Conservation (phyloP, 768 basidiomycete species). For the Trametes elegans region DNA sequence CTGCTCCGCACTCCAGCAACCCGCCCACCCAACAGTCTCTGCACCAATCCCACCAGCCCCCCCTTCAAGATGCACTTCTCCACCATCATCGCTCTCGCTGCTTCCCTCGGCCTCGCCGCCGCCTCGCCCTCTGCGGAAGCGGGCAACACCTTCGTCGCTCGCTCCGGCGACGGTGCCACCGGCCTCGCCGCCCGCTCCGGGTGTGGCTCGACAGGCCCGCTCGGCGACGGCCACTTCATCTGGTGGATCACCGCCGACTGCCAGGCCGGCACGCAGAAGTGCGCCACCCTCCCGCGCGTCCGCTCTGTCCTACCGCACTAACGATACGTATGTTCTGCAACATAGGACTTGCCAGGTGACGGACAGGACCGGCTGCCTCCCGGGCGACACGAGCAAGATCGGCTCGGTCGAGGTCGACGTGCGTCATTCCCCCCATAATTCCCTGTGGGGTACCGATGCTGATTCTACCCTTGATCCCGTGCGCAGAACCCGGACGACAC, state of each 20-base stretch:
- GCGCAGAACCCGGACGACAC: conserved; percentile 1
- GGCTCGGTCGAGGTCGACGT: neutral
- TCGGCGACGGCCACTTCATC: neutral
- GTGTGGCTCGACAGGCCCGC: neutral
- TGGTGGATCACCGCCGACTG: neutral
- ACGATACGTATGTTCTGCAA: neutral
- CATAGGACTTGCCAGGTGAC: neutral
- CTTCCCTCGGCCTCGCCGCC: neutral
- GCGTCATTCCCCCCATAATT: neutral
- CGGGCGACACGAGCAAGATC: neutral
- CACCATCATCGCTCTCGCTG: neutral
- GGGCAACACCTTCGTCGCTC: neutral
- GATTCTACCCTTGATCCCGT: neutral
- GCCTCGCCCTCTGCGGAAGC: neutral
- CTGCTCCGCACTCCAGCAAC: too few species aligned
- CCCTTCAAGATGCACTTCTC: conserved; percentile 1
- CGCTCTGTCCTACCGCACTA: neutral
- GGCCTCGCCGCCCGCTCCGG: neutral
- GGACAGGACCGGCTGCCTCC: neutral
- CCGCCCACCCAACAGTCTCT: too few species aligned
- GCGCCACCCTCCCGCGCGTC: neutral
- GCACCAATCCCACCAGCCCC: too few species aligned
- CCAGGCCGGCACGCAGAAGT: neutral
- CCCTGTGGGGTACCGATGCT: neutral
- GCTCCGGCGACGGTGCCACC: neutral